Conservation (phyloP, 345 rosid genomes). For the rapeseed (Brassica napus) region DNA sequence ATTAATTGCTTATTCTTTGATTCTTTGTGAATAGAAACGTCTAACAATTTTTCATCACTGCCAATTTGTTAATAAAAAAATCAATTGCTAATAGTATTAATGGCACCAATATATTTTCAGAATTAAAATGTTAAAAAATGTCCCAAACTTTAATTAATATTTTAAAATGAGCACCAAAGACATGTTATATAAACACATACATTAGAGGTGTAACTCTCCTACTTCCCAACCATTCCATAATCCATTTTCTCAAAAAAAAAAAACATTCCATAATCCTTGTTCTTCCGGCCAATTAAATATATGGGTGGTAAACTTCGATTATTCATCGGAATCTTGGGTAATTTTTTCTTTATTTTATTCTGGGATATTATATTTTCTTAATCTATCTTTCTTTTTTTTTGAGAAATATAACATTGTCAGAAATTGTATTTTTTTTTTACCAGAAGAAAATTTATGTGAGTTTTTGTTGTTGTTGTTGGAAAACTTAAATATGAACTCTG, state of each 20-base stretch:
- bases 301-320: conserved; percentile 66
- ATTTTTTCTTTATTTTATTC: neutral
- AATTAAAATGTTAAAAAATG: neutral
- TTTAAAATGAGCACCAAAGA: conserved; percentile 15
- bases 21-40: neutral
- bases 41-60: neutral
- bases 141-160: conserved; percentile 21
- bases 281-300: conserved; percentile 23
- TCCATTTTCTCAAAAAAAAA: conserved; percentile 3
- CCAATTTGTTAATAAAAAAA: neutral
- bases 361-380: neutral
- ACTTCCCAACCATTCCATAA: conserved; percentile 10
- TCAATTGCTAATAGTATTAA: neutral
- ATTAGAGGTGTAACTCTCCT: conserved; percentile 16
- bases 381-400: neutral
- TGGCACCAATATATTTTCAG: neutral
- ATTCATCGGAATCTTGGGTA: conserved; percentile 72
- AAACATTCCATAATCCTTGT: conserved; percentile 4
- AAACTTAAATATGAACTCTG: neutral
- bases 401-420: neutral
- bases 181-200: conserved; percentile 17
- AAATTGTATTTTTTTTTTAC: neutral
- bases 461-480: neutral
- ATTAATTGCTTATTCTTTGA: neutral
- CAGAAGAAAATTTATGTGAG: conserved; percentile 11